Percentiles rank a stretch among this genome's conserved stretches.
These are phyloP conservation scores for Fusarium gaditjirri DNA, from an alignment of 2,329 filamentous ascomycete species.

Conservation along the genomic window DNA sequence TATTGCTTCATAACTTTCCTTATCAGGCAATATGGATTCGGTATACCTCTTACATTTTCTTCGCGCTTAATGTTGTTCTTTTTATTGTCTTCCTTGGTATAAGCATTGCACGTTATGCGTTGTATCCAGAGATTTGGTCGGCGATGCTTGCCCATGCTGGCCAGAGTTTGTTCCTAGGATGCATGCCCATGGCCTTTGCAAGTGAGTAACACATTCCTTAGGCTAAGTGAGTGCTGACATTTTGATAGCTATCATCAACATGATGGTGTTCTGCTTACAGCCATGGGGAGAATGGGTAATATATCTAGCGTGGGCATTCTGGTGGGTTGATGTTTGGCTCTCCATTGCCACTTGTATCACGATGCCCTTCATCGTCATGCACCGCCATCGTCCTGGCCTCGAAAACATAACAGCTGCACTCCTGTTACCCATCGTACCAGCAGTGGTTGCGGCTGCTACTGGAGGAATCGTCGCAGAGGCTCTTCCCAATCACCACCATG, in stretches of 20 bases:
- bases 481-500: slow-evolving; percentile 64
- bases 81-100: slow-evolving; percentile 66
- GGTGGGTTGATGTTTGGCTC: slow-evolving; percentile 66
- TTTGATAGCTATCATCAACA: slow-evolving; percentile 66
- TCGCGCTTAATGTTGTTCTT: slow-evolving; percentile 67
- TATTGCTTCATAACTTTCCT: slow-evolving; percentile 70
- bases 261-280: slow-evolving; percentile 69
- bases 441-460: slow-evolving; percentile 72
- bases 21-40: slow-evolving; percentile 68
- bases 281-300: slow-evolving; percentile 71
- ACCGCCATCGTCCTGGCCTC: slow-evolving; percentile 58
- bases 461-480: slow-evolving; percentile 72
- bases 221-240: slow-evolving; percentile 8
- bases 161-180: slow-evolving; percentile 75
- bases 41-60: slow-evolving; percentile 69
- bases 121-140: slow-evolving; percentile 73
- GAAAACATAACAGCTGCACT: slow-evolving; percentile 71
- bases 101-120: slow-evolving; percentile 67
- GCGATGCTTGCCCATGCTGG: slow-evolving; percentile 74
- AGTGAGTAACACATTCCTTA: slow-evolving; percentile 49
- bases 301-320: slow-evolving; percentile 65
- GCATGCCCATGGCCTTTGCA: slow-evolving; percentile 74
- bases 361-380: slow-evolving; percentile 66
- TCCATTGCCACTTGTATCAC: slow-evolving; percentile 65
- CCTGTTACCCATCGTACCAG: slow-evolving; percentile 73